phyloP scores from a whole-genome alignment of 2,329 filamentous ascomycete genomes.

The Didymella lethalis region DNA sequence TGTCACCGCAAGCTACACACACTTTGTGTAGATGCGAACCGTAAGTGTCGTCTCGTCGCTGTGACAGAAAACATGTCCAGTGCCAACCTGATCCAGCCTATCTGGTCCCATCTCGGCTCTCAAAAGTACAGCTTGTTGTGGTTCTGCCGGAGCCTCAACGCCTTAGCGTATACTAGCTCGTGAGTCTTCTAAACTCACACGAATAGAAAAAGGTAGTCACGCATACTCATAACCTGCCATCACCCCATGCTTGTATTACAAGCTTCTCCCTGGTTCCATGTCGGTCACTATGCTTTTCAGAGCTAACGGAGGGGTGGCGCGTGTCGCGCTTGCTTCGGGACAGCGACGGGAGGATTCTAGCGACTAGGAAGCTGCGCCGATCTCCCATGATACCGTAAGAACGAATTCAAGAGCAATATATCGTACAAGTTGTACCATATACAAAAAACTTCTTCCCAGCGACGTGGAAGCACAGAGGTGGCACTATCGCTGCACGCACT shows the following conservation, averaged over 20 bases:
- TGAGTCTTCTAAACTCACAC: conserved; percentile 13
- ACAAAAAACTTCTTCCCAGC: neutral
- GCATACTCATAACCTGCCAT: conserved; percentile 14
- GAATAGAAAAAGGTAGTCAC: conserved; percentile 27
- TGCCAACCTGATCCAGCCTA: conserved; percentile 19
- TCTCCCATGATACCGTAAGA: conserved; percentile 27
- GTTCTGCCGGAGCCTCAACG: conserved; percentile 13
- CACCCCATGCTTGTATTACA: conserved; percentile 6
- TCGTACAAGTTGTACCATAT: neutral
- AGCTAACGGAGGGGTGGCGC: conserved; percentile 26
- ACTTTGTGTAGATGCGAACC: conserved; percentile 24
- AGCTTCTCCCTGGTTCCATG: conserved; percentile 24
- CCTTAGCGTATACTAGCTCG: conserved; percentile 16
- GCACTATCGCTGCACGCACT: neutral
- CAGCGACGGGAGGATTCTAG: conserved; percentile 28
- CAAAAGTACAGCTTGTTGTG: conserved; percentile 24
- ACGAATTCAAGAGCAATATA: conserved; percentile 28
- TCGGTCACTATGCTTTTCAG: conserved; percentile 22
- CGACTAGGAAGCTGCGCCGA: conserved; percentile 28
- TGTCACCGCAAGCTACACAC: conserved; percentile 26
- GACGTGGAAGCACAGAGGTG: conserved; percentile 3
- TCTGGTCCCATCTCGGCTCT: conserved; percentile 23
- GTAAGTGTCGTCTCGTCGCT: conserved; percentile 26
- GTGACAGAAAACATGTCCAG: conserved; percentile 8
- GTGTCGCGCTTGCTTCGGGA: conserved; percentile 43